These are phyloP conservation scores for Carex myosuroides DNA, from an alignment of 176 grass and related monocot species.

Conservation along the genomic window DNA sequence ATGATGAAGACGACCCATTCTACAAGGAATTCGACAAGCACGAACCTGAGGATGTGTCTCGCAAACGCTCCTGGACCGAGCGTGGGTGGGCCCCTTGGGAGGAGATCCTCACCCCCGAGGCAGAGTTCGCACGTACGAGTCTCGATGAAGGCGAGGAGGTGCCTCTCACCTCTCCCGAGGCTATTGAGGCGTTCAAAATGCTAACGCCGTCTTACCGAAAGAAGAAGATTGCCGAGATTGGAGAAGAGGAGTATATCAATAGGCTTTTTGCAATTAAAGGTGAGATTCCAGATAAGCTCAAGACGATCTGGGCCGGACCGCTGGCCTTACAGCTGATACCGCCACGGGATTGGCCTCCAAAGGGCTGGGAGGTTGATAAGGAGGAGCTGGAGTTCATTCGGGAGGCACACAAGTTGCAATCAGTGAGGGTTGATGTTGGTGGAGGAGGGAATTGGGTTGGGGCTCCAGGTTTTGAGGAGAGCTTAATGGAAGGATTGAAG, in stretches of 20 bases:
- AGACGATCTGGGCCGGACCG: constrained; percentile 63
- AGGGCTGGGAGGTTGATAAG: constrained; percentile 72
- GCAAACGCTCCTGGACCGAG: constrained; percentile 60
- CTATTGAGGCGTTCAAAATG: constrained; percentile 86
- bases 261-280: constrained; percentile 57
- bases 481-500: not conserved
- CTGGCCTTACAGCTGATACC: constrained; percentile 62
- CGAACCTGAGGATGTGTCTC: constrained; percentile 62
- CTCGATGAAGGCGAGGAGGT: constrained; percentile 94
- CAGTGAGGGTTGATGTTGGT: constrained; percentile 69
- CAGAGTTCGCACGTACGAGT: constrained; percentile 70
- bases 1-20: constrained; percentile 44
- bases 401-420: constrained; percentile 57
- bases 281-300: constrained; percentile 67
- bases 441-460: constrained; percentile 31
- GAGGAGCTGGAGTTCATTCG: constrained; percentile 82
- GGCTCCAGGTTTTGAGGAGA: not conserved
- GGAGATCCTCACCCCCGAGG: constrained; percentile 71
- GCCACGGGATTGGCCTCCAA: constrained; percentile 87
- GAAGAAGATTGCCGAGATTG: constrained; percentile 63
- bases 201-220: constrained; percentile 70
- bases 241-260: constrained; percentile 57
- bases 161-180: constrained; percentile 68
- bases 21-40: constrained; percentile 25
- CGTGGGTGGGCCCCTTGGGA: constrained; percentile 93